phyloP scores from a whole-genome alignment of 2,329 filamentous ascomycete species.

The Mollisia scopiformis region DNA sequence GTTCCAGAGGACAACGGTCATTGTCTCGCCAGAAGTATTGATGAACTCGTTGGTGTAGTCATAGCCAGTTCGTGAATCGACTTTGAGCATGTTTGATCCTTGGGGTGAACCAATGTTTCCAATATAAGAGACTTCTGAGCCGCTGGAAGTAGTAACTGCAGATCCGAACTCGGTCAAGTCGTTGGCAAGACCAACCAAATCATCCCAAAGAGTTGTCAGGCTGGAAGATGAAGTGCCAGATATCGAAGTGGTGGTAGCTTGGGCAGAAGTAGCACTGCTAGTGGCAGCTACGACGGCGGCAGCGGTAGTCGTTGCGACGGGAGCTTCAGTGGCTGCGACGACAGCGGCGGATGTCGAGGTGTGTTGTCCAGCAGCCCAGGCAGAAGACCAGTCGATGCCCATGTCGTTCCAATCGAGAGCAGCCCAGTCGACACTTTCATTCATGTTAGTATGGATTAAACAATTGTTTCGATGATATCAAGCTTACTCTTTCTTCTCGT shows the following conservation, averaged over 20 bases:
- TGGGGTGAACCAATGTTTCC: conserved; percentile 34
- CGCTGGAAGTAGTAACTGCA: conserved; percentile 8
- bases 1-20: conserved; percentile 35
- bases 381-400: conserved; percentile 32
- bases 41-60: conserved; percentile 31
- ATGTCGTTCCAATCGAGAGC: conserved; percentile 31
- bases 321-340: neutral
- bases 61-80: conserved; percentile 20
- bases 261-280: conserved; percentile 4
- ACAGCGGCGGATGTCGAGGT: conserved; percentile 3
- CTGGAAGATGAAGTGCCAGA: conserved; percentile 1
- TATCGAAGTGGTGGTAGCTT: neutral
- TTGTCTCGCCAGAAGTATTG: conserved; percentile 26
- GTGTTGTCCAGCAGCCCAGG: conserved; percentile 28
- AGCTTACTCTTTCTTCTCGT: conserved; percentile 37
- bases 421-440: conserved; percentile 25
- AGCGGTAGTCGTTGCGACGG: conserved; percentile 3
- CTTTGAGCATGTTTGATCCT: conserved; percentile 35
- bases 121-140: conserved; percentile 12
- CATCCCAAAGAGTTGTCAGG: conserved; percentile 14
- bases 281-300: conserved; percentile 3
- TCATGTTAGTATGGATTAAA: conserved; percentile 1
- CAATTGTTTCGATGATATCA: neutral
- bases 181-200: conserved; percentile 31
- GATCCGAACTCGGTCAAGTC: conserved; percentile 23